Percentiles rank a stretch among this genome's conserved stretches.
These are phyloP conservation scores for Arthonia radiata DNA, from an alignment of 495 filamentous ascomycete genomes.

Conservation along the genomic window DNA sequence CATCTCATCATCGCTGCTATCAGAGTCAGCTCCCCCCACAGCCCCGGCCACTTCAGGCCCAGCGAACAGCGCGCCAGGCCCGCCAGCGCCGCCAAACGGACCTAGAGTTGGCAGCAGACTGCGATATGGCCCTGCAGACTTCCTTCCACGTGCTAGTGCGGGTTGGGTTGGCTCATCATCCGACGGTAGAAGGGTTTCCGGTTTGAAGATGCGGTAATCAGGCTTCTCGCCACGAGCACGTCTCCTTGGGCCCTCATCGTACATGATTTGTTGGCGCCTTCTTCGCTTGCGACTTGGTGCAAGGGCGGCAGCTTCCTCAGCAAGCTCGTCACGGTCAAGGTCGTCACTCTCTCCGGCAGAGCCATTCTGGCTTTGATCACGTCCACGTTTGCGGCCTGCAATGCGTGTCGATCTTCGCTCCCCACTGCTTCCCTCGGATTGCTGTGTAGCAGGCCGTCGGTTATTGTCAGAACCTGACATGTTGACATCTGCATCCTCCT, in stretches of 20 bases:
- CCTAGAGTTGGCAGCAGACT: slow-evolving; percentile 66
- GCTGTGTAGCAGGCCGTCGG: slow-evolving; percentile 15
- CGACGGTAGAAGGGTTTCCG: slow-evolving; percentile 38
- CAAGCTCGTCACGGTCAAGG: slow-evolving; percentile 17
- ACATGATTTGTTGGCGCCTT: slow-evolving; percentile 1
- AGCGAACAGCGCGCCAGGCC: slow-evolving; percentile 43
- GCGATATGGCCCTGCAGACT: slow-evolving; percentile 32
- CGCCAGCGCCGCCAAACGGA: slow-evolving; percentile 69
- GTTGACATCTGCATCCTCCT: slow-evolving; percentile 22
- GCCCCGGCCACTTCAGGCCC: slow-evolving; percentile 56
- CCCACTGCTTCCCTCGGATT: slow-evolving; percentile 23
- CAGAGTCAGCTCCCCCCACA: slow-evolving; percentile 61
- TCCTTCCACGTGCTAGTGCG: slow-evolving; percentile 29
- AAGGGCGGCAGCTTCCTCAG: slow-evolving; percentile 41
- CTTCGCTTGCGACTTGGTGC: slow-evolving; percentile 19
- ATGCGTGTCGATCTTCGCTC: slow-evolving; percentile 25
- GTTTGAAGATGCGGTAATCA: slow-evolving; percentile 53
- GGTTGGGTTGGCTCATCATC: slow-evolving; percentile 46
- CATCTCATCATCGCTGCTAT: slow-evolving; percentile 86
- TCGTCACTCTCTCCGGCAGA: slow-evolving; percentile 21
- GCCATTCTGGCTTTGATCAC: slow-evolving; percentile 25
- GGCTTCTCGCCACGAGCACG: slow-evolving; percentile 14
- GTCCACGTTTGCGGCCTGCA: slow-evolving; percentile 19
- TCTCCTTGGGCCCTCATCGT: slow-evolving; percentile 9
- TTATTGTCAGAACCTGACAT: slow-evolving; percentile 25